Base-by-base conservation (phyloP, 1,284 basidiomycete genomes). In the Leccinum ambiguum region DNA sequence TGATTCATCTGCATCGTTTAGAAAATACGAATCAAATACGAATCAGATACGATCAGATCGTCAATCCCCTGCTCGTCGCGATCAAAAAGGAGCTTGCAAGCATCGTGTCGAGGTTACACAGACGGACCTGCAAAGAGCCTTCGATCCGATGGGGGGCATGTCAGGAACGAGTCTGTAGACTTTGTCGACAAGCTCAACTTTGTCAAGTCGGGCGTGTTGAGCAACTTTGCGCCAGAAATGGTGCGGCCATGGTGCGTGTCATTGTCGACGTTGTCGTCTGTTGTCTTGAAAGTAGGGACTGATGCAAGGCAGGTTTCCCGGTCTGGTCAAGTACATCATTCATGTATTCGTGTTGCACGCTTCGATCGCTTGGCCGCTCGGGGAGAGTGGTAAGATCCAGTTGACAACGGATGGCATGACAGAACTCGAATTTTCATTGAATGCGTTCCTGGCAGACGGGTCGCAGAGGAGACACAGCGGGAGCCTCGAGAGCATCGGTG, bases 381-480 rank as follows among this genome's bases (percentile, higher is more conserved):
- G 92, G 13, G 96, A 98, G 79, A 86, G 85, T 66, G 93, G 94
- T 2, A 96, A 96, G 74, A 82, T 98, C 41, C 93, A 96, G 77
- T 82, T 98, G 66, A 94, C 94, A 63, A 92, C 89, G 62, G 96
- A 98, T n/a, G n/a, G n/a, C 75, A 96, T 97, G 94, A 92, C 96
- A 1, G 93, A 96, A 75, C 84, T 98, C 62, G 97, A 98, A 78
- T 97, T 98, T 76, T 88, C 91, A 0, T 76, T 96, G 63, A 90
- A 87, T 70, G 86, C 90, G 3, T 93, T 97, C 73, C 80, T 95
- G 72, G 81, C 81, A 60, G 82, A 89, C 70, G 81, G 84, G 54
- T 75, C 79, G 8, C 84, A 85, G 68, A 81, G 77, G 66, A 86
- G 87, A 70, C 84, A 87, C 4, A 85, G 86, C 2, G 82, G 85